Evolutionary conservation across 1,284 basidiomycete genomes (phyloP).

Genomic region (Microbotryomycetes sp.): DNA sequence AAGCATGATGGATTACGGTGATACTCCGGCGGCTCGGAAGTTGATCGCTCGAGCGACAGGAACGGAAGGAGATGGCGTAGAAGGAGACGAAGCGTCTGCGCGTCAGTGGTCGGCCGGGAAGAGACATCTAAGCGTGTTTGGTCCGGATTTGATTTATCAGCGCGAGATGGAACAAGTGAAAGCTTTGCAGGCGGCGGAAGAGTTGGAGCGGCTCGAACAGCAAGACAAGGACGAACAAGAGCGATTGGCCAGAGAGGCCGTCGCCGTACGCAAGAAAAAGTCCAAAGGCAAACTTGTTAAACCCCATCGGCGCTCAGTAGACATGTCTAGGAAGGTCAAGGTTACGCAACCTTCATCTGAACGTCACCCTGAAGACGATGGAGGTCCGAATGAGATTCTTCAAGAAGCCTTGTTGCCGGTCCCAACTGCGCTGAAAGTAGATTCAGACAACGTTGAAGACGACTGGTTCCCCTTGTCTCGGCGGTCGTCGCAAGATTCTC

Average conservation of each 20-base stretch:
- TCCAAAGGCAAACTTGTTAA: neutral
- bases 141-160: conserved; percentile 28
- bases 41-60: neutral
- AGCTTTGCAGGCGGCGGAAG: conserved; percentile 18
- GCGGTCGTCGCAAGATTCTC: neutral
- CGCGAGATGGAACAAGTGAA: conserved; percentile 12
- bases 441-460: neutral
- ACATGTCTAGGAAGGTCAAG: neutral
- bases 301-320: neutral
- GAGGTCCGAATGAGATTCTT: neutral
- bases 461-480: neutral
- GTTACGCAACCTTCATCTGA: no score
- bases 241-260: neutral
- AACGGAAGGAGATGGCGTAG: neutral
- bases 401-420: neutral
- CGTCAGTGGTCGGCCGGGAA: neutral
- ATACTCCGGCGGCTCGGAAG: neutral
- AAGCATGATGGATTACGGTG: conserved; percentile 25
- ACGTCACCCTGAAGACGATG: neutral
- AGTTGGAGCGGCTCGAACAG: conserved; percentile 12
- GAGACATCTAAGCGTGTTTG: conserved; percentile 12
- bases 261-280: neutral
- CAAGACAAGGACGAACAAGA: conserved; percentile 2
- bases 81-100: neutral
- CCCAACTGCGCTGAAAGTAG: neutral